Evolutionary conservation across 2,329 filamentous ascomycete species (phyloP).

Genomic region (Aspergillus sp.): DNA sequence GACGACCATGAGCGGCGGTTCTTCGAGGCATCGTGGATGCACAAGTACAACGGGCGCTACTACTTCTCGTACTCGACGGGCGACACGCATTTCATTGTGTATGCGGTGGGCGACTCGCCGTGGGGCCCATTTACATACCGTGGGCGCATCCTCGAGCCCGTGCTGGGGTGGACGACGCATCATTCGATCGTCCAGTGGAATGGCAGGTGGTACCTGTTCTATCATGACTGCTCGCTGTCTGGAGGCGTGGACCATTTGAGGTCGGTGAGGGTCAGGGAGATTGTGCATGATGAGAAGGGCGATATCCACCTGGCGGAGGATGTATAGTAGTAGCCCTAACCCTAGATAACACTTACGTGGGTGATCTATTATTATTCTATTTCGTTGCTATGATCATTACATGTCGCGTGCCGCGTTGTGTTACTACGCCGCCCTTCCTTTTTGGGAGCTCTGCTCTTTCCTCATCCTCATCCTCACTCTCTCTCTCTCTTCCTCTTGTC

Average conservation of each 20-base stretch:
- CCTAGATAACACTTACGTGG: too few relatives aligned
- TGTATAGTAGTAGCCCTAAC: too few relatives aligned
- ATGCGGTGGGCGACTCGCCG: constrained; percentile 56
- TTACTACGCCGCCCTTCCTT: too few relatives aligned
- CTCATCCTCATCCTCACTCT: too few relatives aligned
- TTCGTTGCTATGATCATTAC: too few relatives aligned
- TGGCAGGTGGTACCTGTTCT: constrained; percentile 64
- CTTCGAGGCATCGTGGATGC: constrained; percentile 74
- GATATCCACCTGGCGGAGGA: constrained; percentile 48
- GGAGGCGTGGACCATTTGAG: constrained; percentile 61
- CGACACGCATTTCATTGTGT: constrained; percentile 65
- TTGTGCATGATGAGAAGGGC: constrained; percentile 59
- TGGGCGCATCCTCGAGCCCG: constrained; percentile 63
- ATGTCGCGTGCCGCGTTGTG: too few relatives aligned
- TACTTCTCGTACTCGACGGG: constrained; percentile 73
- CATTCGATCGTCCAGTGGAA: constrained; percentile 68
- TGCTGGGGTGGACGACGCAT: constrained; percentile 73
- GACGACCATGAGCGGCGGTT: constrained; percentile 66
- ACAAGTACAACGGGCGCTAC: constrained; percentile 60
- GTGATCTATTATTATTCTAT: too few relatives aligned
- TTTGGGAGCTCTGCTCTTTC: too few relatives aligned
- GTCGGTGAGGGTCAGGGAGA: constrained; percentile 65
- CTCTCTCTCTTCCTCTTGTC: too few relatives aligned
- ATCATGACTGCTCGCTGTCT: constrained; percentile 64
- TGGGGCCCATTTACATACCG: constrained; percentile 64